Percentiles rank a stretch among this genome's conserved stretches.
Conservation (phyloP, 225 moss, liverwort and hornwort species). For the Ulota crispa region DNA sequence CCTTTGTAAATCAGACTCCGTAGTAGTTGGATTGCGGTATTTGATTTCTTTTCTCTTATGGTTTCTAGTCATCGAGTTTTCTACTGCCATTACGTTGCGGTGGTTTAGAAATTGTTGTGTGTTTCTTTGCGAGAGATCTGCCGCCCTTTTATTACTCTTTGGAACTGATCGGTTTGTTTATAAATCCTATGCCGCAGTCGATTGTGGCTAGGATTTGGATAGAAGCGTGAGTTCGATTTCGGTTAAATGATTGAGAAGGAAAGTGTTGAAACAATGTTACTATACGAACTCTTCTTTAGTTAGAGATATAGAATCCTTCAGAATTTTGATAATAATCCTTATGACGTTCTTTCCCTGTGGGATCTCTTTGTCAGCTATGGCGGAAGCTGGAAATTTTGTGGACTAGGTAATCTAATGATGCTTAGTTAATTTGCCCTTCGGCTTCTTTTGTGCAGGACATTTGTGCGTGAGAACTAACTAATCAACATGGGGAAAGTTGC, state of each 20-base stretch:
- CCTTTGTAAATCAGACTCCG: not conserved
- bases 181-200: not conserved
- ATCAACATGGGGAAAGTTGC: slow-evolving; percentile 33
- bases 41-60: not conserved
- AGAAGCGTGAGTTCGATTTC: too few species aligned
- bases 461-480: not conserved
- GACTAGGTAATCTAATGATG: not conserved
- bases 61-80: too few species aligned
- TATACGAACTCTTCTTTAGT: too few species aligned
- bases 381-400: not conserved
- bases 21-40: not conserved
- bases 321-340: too few species aligned
- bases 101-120: not conserved
- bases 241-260: too few species aligned
- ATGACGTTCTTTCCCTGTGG: not conserved
- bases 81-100: too few species aligned
- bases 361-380: not conserved
- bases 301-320: too few species aligned
- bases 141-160: not conserved
- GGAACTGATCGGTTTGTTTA: not conserved
- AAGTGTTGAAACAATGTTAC: not conserved
- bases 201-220: not conserved
- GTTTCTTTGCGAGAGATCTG: not conserved
- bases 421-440: not conserved
- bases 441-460: not conserved